Evolutionary conservation across 371 early-diverging fungal genomes (phyloP).

Genomic region (Parasitella parasitica): DNA sequence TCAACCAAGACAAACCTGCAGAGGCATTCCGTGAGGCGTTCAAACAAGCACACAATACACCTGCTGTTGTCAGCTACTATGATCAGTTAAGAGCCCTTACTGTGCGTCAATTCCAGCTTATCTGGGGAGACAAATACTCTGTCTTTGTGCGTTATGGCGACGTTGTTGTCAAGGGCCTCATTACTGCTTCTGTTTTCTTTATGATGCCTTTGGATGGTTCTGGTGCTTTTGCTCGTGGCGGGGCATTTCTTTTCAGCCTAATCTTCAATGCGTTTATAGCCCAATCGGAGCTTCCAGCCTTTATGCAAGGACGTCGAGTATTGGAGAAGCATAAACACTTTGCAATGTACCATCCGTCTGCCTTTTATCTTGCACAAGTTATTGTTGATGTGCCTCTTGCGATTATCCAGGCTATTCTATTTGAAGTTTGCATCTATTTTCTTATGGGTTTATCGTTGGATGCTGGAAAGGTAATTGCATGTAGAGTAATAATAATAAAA

Average conservation of each 20-base stretch:
- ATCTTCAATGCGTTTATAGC: slow-evolving; percentile 60
- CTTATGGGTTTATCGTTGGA: slow-evolving; percentile 40
- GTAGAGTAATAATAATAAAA: neutral
- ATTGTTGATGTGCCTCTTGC: slow-evolving; percentile 44
- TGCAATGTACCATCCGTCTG: slow-evolving; percentile 65
- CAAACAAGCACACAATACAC: slow-evolving; percentile 49
- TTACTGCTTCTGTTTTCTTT: slow-evolving; percentile 71
- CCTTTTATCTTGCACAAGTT: slow-evolving; percentile 61
- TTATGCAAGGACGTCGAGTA: slow-evolving; percentile 59
- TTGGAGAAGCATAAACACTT: slow-evolving; percentile 69
- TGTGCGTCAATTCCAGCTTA: slow-evolving; percentile 54
- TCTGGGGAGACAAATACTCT: slow-evolving; percentile 43
- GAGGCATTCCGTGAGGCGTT: slow-evolving; percentile 52
- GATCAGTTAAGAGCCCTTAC: slow-evolving; percentile 58
- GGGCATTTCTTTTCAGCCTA: slow-evolving; percentile 48
- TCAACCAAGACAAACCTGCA: slow-evolving; percentile 31
- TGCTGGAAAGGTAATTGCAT: slow-evolving; percentile 44
- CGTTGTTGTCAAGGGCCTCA: slow-evolving; percentile 61
- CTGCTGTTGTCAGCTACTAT: slow-evolving; percentile 57
- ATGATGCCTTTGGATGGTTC: slow-evolving; percentile 58
- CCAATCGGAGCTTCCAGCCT: slow-evolving; percentile 54
- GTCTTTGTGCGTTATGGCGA: slow-evolving; percentile 59
- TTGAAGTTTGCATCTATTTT: neutral
- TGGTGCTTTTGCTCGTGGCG: slow-evolving; percentile 44
- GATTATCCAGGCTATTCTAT: slow-evolving; percentile 32